Base-by-base conservation (phyloP, 176 grass and related monocot species). In the Secale cereale region DNA sequence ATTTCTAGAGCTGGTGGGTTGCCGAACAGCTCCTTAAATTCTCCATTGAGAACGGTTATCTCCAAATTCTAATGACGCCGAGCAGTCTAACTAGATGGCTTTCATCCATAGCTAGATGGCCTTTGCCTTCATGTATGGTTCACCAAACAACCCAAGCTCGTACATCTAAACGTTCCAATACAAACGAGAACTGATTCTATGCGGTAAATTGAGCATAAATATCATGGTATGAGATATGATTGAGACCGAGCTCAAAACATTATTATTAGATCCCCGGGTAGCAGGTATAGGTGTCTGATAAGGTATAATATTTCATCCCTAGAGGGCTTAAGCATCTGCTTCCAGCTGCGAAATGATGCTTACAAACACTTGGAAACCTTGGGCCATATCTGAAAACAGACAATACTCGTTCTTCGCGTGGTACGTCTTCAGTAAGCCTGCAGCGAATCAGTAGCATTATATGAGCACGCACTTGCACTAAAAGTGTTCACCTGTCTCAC, bases 381-480 rank as follows among this genome's bases (percentile, higher is more conserved):
- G 96, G 37, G 90, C 82, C 96, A 95, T 98, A 72, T 98, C 93
- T 17, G 97, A 83, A 79, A 99, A 94, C 22, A 99, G 82, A 80
- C 97, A 99, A 36, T 94, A 96, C 78, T 99, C 97, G 22, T 99
- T 96, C 78, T 93, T 92, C 7, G 91, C 97, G 40, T 96, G 97
- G 86, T 99, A 99, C 28, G 90, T 94, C 66, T 95, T 84, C 80
- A 95, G 88, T 88, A 99, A 91, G 32, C 93, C 93, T 96, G 85
- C 76, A 68, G 23, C 41, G 9, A 68, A 80, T 3, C 37, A 32
- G 48, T 14, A 77, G 27, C 10, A 76, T 76, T 39, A 50, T 37
- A 90, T 83, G 13, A 52, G n/a, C 78, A 76, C 25, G n/a, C 78
- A 76, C 25, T 32, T n/a, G 28, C 22, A 71, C 20, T 12, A 25